These are phyloP conservation scores for Rhizopogon salebrosus DNA, from an alignment of 768 basidiomycete species.

Conservation along the genomic window DNA sequence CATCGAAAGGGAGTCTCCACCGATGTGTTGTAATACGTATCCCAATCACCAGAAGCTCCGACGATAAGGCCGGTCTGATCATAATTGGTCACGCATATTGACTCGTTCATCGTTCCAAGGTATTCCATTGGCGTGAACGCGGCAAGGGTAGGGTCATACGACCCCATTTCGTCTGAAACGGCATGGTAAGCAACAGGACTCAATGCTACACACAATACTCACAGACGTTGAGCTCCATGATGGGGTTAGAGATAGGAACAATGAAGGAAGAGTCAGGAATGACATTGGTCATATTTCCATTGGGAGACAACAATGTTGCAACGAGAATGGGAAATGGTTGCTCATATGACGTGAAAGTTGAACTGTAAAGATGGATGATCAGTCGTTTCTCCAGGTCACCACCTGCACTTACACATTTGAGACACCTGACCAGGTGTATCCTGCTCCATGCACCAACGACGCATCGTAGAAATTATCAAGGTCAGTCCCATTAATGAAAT, in stretches of 20 bases:
- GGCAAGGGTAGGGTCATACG: constrained; percentile 27
- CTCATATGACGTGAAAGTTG: constrained; percentile 21
- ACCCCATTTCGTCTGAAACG: constrained; percentile 19
- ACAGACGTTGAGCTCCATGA: constrained; percentile 22
- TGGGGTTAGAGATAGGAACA: constrained; percentile 18
- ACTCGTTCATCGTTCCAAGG: constrained; percentile 8
- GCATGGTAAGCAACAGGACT: background rate
- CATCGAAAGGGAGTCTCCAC: background rate
- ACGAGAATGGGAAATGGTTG: constrained; percentile 33
- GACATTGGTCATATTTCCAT: constrained; percentile 10
- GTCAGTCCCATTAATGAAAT: constrained; percentile 19
- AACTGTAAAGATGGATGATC: constrained; percentile 8
- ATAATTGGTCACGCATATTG: constrained; percentile 12
- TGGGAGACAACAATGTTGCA: constrained; percentile 15
- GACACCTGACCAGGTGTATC: constrained; percentile 20
- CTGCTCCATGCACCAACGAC: constrained; percentile 19
- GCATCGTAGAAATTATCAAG: constrained; percentile 6
- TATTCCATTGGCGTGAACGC: constrained; percentile 35
- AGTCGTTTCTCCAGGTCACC: background rate
- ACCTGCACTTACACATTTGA: constrained; percentile 16
- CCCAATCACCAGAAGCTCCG: constrained; percentile 16
- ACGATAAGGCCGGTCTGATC: constrained; percentile 20
- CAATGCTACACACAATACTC: background rate
- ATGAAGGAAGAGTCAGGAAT: constrained; percentile 8
- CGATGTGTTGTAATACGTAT: constrained; percentile 4